Evolutionary conservation across 768 basidiomycete genomes (phyloP), one percentile per base, ranked within the genome.

Genomic region (Russula lepida): DNA sequence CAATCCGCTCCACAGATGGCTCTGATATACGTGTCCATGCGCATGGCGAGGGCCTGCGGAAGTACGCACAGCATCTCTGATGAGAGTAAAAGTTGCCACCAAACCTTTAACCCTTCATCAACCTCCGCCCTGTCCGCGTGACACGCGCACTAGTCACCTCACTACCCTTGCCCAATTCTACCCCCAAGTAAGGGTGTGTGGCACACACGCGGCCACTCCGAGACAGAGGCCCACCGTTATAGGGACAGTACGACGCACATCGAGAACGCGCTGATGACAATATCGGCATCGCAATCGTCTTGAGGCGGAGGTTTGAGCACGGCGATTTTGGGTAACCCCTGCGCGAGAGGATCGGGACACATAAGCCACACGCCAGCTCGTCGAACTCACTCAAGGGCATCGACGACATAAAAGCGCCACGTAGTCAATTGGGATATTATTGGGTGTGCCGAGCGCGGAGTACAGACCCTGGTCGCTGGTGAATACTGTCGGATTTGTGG

Each of bases 401-500:
- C 66, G 27, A 58, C 63, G 19, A 72, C 66, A 0, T 60, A 33
- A 33, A 1, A 49, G 48, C 21, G 62, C 53, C 3, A 59, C 44
- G 44, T 70, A 74, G 55, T 68, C 65, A 41, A 68, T 48, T n/a
- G 66, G 46, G 12, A 46, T 50, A 17, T 59, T 53, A 27, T 55
- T 54, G 32, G 58, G 51, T 44, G 80, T 67, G 23, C 74, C 70
- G 47, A 82, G 73, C 37, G 74, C 70, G 6, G 63, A 48, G 23
- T 69, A 64, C 39, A 89, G 74, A 43, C 82, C 79, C 0, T 70
- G 61, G 4, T 75, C 71, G 35, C 71, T 57, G 65, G 88, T 76
- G 71, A 90, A 84, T 17, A 90, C 80, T 6, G 83, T 85, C 0
- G 88, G 88, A 69, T 89, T 89, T 17, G 88, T 85, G 1, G 86